Evolutionary conservation across 225 moss, liverwort and hornwort genomes (phyloP).

Genomic region (Pseudisothecium myosuroides): DNA sequence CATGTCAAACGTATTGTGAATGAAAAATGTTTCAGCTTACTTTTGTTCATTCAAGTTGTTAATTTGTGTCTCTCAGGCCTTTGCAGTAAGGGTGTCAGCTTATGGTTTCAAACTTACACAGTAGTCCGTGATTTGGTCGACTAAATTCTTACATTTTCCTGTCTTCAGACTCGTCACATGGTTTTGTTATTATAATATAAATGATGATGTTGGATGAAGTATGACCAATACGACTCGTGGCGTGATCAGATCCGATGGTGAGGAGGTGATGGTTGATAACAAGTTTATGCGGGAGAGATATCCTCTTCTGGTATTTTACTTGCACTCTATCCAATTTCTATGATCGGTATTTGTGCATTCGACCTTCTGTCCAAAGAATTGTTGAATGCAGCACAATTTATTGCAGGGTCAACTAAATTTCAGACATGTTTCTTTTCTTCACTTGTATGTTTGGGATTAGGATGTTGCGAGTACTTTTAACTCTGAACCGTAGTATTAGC

Average conservation of each 20-base stretch:
- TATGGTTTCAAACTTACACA: neutral
- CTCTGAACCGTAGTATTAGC: neutral
- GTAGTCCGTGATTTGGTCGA: neutral
- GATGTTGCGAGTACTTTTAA: neutral
- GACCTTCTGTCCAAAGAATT: neutral
- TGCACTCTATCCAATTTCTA: neutral
- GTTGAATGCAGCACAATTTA: neutral
- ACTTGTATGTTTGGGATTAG: neutral
- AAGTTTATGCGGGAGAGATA: slow-evolving; percentile 84
- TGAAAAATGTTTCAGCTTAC: neutral
- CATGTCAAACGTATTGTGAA: neutral
- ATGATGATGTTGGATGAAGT: neutral
- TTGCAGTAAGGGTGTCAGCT: neutral
- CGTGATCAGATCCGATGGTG: slow-evolving; percentile 70
- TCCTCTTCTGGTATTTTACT: slow-evolving; percentile 67
- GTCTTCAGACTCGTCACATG: neutral
- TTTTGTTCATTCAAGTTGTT: neutral
- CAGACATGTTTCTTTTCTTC: neutral
- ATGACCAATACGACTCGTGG: slow-evolving; percentile 1
- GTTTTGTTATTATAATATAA: neutral
- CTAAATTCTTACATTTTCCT: neutral
- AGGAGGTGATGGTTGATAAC: slow-evolving; percentile 85
- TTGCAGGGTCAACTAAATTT: neutral
- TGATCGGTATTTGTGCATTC: neutral
- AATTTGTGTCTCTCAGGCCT: neutral